A percentile compares a stretch with the other conserved stretches of the same genome.
Evolutionary conservation across 306 rosid species (phyloP).

Genomic region (Alnus rubra): DNA sequence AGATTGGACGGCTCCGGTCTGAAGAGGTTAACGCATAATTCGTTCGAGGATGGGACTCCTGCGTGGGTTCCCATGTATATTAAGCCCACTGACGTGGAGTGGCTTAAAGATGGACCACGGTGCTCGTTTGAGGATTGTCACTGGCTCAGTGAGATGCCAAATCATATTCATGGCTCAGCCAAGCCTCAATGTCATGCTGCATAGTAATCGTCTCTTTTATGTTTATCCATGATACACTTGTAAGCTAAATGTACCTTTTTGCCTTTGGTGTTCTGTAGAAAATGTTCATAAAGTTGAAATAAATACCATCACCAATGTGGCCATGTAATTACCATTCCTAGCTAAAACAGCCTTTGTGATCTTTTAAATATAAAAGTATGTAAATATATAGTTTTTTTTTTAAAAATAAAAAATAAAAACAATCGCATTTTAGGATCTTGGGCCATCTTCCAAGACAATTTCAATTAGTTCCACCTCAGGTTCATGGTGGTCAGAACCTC

Average conservation of each 20-base stretch:
- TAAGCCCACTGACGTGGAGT: conserved; percentile 45
- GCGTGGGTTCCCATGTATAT: conserved; percentile 60
- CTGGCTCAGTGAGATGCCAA: conserved; percentile 59
- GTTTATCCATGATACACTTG: not conserved
- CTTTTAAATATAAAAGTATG: too few relatives aligned
- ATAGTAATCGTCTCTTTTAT: not conserved
- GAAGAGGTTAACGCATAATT: conserved; percentile 66
- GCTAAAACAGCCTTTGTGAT: too few relatives aligned
- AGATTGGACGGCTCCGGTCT: conserved; percentile 72
- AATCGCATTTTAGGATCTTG: conserved; percentile 21
- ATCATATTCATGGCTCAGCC: not conserved
- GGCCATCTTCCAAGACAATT: conserved; percentile 43
- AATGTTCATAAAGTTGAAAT: too few relatives aligned
- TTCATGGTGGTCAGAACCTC: conserved; percentile 41
- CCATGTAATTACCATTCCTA: too few relatives aligned
- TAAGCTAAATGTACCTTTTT: not conserved
- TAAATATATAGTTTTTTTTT: too few relatives aligned
- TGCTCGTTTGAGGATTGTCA: conserved; percentile 72
- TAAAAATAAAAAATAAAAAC: too few relatives aligned
- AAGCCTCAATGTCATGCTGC: conserved; percentile 35
- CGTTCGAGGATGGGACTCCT: conserved; percentile 86
- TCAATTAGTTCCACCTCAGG: conserved; percentile 54
- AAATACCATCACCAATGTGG: too few relatives aligned
- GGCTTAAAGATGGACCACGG: conserved; percentile 37
- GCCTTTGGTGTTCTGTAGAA: too few relatives aligned